Conservation (phyloP, 2,329 filamentous ascomycete species). For the Alternaria brassicae region DNA sequence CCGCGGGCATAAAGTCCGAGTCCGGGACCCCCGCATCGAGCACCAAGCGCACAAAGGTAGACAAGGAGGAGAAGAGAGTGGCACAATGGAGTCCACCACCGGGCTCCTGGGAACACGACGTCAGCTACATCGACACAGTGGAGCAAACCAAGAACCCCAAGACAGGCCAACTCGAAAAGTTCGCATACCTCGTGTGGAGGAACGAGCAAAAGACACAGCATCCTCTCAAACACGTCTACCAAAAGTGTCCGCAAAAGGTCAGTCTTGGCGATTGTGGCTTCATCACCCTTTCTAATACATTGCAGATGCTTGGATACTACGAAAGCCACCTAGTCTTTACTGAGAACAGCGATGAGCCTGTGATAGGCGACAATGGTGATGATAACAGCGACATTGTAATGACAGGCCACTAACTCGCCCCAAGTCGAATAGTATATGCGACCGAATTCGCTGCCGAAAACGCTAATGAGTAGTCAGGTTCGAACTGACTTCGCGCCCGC, state of each 20-base stretch:
- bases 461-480: neutral
- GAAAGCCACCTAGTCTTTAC: conserved; percentile 55
- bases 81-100: conserved; percentile 70
- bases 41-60: conserved; percentile 47
- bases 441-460: neutral
- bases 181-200: conserved; percentile 77
- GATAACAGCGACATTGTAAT: conserved; percentile 12
- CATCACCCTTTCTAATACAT: conserved; percentile 2
- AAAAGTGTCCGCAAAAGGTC: conserved; percentile 79
- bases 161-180: conserved; percentile 60
- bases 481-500: neutral
- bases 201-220: conserved; percentile 78
- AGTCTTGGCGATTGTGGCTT: neutral
- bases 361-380: conserved; percentile 25
- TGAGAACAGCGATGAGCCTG: conserved; percentile 11
- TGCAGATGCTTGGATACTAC: conserved; percentile 57
- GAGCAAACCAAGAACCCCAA: conserved; percentile 62
- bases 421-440: conserved; percentile 13
- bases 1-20: conserved; percentile 24
- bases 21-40: conserved; percentile 31
- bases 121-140: conserved; percentile 74
- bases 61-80: conserved; percentile 51
- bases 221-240: conserved; percentile 70
- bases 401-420: conserved; percentile 9
- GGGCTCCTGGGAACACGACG: conserved; percentile 79